Evolutionary conservation across 495 filamentous ascomycete species (phyloP).

Genomic region (Hypomontagnella submonticulosa): DNA sequence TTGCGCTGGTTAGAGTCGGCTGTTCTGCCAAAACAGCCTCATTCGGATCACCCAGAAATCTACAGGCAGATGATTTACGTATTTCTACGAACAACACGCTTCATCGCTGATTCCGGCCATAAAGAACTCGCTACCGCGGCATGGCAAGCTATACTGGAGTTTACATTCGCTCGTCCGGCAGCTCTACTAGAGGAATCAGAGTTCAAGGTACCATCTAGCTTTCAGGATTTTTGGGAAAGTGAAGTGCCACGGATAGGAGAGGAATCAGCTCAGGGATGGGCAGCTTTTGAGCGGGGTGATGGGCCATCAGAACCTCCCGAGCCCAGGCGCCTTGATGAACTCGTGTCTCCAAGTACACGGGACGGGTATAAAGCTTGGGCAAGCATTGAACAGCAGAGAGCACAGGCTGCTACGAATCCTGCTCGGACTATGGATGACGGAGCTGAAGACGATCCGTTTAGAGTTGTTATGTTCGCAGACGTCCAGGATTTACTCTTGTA

Average conservation of each 20-base stretch:
- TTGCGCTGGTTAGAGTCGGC: constrained; percentile 61
- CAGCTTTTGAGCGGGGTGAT: constrained; percentile 55
- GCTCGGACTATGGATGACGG: constrained; percentile 72
- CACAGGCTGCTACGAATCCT: constrained; percentile 64
- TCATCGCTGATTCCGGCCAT: constrained; percentile 83
- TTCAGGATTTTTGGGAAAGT: constrained; percentile 86
- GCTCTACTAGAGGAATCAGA: constrained; percentile 39
- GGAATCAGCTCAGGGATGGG: constrained; percentile 75
- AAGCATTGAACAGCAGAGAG: constrained; percentile 64
- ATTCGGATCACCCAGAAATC: constrained; percentile 43
- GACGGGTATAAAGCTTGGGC: constrained; percentile 68
- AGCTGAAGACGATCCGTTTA: constrained; percentile 79
- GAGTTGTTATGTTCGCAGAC: constrained; percentile 82
- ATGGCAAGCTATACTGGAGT: constrained; percentile 87
- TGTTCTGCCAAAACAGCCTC: constrained; percentile 32
- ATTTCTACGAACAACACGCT: constrained; percentile 75
- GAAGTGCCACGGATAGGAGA: constrained; percentile 87
- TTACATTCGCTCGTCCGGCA: constrained; percentile 69
- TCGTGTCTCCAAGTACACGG: constrained; percentile 40
- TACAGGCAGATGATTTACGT: constrained; percentile 73
- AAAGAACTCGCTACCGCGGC: constrained; percentile 78
- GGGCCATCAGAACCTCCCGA: constrained; percentile 52
- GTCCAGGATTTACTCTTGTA: constrained; percentile 70
- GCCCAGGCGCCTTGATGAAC: constrained; percentile 39
- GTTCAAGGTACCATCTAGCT: constrained; percentile 53